phyloP scores from a whole-genome alignment of 352 stramenopile species.

The Globisporangium okanoganense region DNA sequence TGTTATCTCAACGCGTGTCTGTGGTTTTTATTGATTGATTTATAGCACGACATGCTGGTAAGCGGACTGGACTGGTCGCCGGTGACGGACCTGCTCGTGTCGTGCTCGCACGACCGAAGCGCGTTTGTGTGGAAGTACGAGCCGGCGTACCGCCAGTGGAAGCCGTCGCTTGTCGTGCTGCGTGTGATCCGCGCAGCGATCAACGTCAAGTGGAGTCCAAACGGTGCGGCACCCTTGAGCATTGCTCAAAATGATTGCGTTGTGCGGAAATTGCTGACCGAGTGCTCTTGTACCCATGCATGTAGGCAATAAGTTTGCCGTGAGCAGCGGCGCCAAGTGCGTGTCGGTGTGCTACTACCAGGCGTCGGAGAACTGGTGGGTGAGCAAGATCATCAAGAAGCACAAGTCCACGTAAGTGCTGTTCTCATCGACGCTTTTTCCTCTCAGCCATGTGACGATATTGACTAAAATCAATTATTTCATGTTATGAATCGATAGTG shows the following conservation, averaged over 20 bases:
- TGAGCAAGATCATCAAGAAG: constrained; percentile 96
- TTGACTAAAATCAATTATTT: not conserved
- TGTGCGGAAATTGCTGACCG: not conserved
- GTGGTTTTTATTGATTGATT: not conserved
- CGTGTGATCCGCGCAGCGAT: constrained; percentile 90
- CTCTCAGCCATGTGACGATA: not conserved
- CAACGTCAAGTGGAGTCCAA: constrained; percentile 92
- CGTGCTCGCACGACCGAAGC: constrained; percentile 93
- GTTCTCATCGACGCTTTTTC: not conserved
- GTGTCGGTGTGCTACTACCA: constrained; percentile 94
- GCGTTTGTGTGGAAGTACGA: constrained; percentile 95
- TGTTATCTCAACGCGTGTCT: not conserved
- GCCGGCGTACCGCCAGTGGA: constrained; percentile 83
- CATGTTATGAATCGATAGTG: constrained; percentile 25
- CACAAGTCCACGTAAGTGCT: constrained; percentile 92
- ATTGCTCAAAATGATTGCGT: not conserved
- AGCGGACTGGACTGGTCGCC: constrained; percentile 91
- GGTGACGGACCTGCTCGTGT: constrained; percentile 92
- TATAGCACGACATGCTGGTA: constrained; percentile 92
- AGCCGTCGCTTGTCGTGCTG: constrained; percentile 89
- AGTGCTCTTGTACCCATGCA: constrained; percentile 3
- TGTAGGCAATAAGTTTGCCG: constrained; percentile 90
- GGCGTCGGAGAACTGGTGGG: constrained; percentile 92
- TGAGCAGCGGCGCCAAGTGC: constrained; percentile 90
- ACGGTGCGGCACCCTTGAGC: constrained; percentile 41